These are phyloP conservation scores for Thalia dealbata DNA, from an alignment of 176 grass and related monocot species.

Conservation along the genomic window DNA sequence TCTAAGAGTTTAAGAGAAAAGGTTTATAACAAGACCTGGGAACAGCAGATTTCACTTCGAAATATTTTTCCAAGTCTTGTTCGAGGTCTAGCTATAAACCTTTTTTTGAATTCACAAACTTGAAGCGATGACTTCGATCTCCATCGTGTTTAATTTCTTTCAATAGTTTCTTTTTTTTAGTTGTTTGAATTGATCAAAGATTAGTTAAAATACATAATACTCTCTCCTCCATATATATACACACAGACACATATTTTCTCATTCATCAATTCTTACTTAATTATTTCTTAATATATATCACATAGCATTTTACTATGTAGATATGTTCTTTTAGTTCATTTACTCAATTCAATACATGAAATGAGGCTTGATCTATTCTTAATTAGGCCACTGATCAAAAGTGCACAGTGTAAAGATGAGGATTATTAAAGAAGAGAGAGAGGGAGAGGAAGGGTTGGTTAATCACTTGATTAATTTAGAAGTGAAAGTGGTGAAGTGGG, in stretches of 20 bases:
- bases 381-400: slow-evolving; percentile 1
- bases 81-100: slow-evolving; percentile 49
- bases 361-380: too few species aligned
- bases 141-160: slow-evolving; percentile 13
- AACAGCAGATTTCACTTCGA: background rate
- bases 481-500: slow-evolving; percentile 8
- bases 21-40: slow-evolving; percentile 39
- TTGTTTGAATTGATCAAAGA: too few species aligned
- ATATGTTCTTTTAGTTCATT: too few species aligned
- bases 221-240: too few species aligned
- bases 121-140: too few species aligned
- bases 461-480: background rate
- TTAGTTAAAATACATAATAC: too few species aligned
- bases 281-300: too few species aligned
- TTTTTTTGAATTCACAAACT: slow-evolving; percentile 15
- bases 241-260: too few species aligned
- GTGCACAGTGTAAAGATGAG: background rate
- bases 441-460: background rate
- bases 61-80: slow-evolving; percentile 23
- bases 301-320: too few species aligned
- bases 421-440: background rate
- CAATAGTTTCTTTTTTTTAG: background rate
- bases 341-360: too few species aligned
- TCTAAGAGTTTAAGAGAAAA: background rate
- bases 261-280: too few species aligned